Percentiles rank a stretch among this genome's conserved stretches.
These are phyloP conservation scores for Mentha longifolia DNA, from an alignment of 257 asterid genomes.

Conservation along the genomic window DNA sequence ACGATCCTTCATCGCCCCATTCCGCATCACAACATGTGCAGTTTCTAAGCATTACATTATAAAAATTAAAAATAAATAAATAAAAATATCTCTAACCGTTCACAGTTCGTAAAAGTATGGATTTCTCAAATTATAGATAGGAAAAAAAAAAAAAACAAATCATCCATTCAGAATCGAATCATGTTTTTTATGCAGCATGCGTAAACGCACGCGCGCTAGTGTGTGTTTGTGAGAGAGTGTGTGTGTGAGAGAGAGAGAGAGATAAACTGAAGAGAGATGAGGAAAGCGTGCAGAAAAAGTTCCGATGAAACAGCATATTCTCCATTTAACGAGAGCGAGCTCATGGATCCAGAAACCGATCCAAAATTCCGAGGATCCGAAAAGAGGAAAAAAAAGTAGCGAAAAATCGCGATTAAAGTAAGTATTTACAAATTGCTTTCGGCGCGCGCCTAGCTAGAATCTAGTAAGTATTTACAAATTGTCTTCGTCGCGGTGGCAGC, in stretches of 20 bases:
- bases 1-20: not conserved
- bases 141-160: not conserved
- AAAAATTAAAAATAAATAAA: not conserved
- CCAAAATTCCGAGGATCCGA: not conserved
- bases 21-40: slow-evolving; percentile 12
- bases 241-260: not conserved
- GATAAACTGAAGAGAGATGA: not conserved
- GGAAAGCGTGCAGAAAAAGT: not conserved
- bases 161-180: not conserved
- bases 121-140: not conserved
- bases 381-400: not conserved
- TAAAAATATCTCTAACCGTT: not conserved
- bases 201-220: not conserved
- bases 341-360: slow-evolving; percentile 27
- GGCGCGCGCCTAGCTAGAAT: slow-evolving; percentile 37
- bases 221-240: not conserved
- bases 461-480: slow-evolving; percentile 19
- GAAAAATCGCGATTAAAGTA: not conserved
- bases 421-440: slow-evolving; percentile 9
- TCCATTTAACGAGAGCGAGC: slow-evolving; percentile 25
- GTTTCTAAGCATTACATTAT: not conserved
- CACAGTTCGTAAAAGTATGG: not conserved
- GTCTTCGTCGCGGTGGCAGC: slow-evolving; percentile 54
- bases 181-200: not conserved
- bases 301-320: slow-evolving; percentile 23